Evolutionary conservation across 345 rosid species (phyloP), one percentile per base, ranked within the genome.

Genomic region (Populus pruinosa): DNA sequence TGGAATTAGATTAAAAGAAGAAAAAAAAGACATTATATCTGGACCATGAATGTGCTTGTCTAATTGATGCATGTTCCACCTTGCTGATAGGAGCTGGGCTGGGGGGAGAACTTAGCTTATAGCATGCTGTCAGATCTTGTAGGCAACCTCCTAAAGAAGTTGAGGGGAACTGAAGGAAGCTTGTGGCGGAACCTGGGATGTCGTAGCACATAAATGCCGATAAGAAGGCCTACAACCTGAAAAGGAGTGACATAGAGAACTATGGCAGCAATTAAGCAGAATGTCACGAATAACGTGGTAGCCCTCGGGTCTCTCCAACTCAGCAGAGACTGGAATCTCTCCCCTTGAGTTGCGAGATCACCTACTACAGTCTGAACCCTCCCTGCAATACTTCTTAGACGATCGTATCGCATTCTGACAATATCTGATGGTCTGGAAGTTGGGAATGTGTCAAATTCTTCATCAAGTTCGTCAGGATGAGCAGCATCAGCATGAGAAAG

Each of bases 231-330:
- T 36, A 77, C 56, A 49, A 77, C 81, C 44, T 82, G 84, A 50
- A 82, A 82, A 2, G 84, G 84, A 47, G 84, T 82, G 9, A 82
- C 84, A 53, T 77, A 82, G 3, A 82, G 72, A 23, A 82, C 81
- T 8, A 77, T n/a, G 16, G 84, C 84, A 31, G 81, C 76, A 31
- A 73, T 38, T 29, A 82, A 67, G 41, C 84, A 82, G 78, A 82
- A 82, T 2, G 69, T 73, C 61, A 82, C 72, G 36, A 82, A 82
- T 29, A 82, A 14, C 5, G 84, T 82, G 16, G 84, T 77, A 18
- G 84, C 84, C 38, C 84, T 77, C 18, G 84, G 84, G 27, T 82
- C 84, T 69, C 84, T 64, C 84, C 84, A 82, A 31, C 84, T 82
- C n/a, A 82, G 56, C 36, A 82, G 53, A 6, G 84, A 78, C 67